Base-by-base conservation (phyloP, 331 rosid genomes). In the Acacia concinna region DNA sequence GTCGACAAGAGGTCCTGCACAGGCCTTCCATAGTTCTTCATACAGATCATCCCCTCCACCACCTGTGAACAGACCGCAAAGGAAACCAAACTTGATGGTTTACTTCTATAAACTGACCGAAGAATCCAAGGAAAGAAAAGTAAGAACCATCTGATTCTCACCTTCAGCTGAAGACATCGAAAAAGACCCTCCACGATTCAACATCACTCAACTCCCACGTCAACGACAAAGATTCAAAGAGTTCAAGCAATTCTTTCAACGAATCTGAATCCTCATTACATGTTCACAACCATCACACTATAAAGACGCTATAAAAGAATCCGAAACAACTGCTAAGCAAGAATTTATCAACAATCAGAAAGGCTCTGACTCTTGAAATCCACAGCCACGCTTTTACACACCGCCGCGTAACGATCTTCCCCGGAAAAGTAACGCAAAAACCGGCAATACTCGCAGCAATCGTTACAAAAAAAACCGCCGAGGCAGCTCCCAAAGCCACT, bases 1-100 rank as follows among this genome's bases (percentile, higher is more conserved):
- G 69, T 90, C 99, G 21, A 93, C 97, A 47, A 86, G 93, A 12
- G 97, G 97, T 71, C 96, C 99, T 4, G 98, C 98, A 56, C 98
- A 95, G 20, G 88, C 94, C 81, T 81, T 91, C 99, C 99, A 95
- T 27, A 95, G 91, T 86, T 89, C 97, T 77, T 71, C 84, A 68
- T 95, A 91, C 52, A 95, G 85, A 15, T 75, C 85, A 71, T 88
- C 96, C 30, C 79, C 89, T 70, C 74, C 64, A 59, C 68, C 80
- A 81, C 27, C 73, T 25, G 57, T 30, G 46, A 49, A 37, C 62
- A 35, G 38, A 17, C 14, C 10, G 51, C 30, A 65, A 43, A 12
- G 20, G 44, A 15, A 46, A 17, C 31, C 54, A 74, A 25, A 44
- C 32, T 28, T 21, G 28, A 37, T 1, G 1, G 15, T n/a, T 27